Base-by-base conservation (phyloP, 192 early-diverging fungal species). In the Mortierella alpina region DNA sequence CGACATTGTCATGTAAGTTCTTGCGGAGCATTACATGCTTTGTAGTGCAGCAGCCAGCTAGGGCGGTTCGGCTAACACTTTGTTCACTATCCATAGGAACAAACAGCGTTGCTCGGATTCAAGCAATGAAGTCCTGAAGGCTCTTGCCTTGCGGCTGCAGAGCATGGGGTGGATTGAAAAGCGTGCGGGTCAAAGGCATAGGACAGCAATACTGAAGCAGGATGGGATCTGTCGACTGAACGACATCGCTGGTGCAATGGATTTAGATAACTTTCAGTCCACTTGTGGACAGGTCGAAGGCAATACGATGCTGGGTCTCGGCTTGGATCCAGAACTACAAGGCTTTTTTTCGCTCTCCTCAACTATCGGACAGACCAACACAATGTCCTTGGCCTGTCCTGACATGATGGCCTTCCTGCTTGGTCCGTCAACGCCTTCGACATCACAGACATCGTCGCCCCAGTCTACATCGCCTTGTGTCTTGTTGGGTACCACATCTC, bases 381-480 rank as follows among this genome's bases (percentile, higher is more conserved):
- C 72, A 23, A 53, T 63, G 59, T 46, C 66, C n/a, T 20, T 78
- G 20, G 51, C 69, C 18, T 53, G 69, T 42, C 68, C 63, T 44
- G 44, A 71, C 15, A 68, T 80, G 73, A 57, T 70, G 70, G 48
- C 42, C 12, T 70, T 69, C 40, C 45, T 75, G 17, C 20, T 70
- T 22, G 60, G 49, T 5, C 59, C 59, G 17, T 49, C 46, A 7
- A 40, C 39, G 41, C 12, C n/a, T 39, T 51, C 62, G n/a, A 50
- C 48, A 4, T 15, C 46, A 50, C 5, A 3, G 62, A 31, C 62
- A 31, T 13, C n/a, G 40, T 15, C 9, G 11, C 14, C 51, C 40
- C 15, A 49, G 40, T 46, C 12, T 61, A 42, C 15, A 14, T 45
- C n/a, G 13, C 18, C 13, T 3, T 31, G 31, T 31, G 31, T 31